A percentile compares a stretch with the other conserved stretches of the same genome.
Evolutionary conservation across 208 protist genomes (phyloP).

Genomic region (Strigomonas culicis): DNA sequence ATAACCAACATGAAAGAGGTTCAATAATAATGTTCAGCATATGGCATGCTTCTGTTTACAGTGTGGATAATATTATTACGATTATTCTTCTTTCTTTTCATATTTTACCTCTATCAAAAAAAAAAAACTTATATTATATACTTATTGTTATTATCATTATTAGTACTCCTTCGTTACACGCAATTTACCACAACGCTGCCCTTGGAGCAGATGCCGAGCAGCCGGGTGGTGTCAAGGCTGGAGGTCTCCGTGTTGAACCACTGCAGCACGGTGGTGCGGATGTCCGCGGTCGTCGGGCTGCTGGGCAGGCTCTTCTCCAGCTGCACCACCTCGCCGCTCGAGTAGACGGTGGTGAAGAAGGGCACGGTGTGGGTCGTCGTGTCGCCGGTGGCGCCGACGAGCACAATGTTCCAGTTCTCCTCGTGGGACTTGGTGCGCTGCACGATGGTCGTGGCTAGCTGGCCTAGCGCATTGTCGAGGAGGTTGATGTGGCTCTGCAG

Average conservation of each 20-base stretch:
- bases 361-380: constrained; percentile 23
- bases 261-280: constrained; percentile 43
- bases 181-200: constrained; percentile 53
- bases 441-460: constrained; percentile 37
- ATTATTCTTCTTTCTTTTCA: constrained; percentile 5
- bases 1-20: neutral
- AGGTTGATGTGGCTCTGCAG: constrained; percentile 60
- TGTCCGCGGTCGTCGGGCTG: constrained; percentile 25
- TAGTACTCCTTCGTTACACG: neutral
- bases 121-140: too few relatives aligned
- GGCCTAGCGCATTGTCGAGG: constrained; percentile 57
- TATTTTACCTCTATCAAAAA: too few relatives aligned
- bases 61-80: neutral
- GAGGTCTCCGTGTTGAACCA: constrained; percentile 36
- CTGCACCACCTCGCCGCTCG: constrained; percentile 45
- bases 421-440: constrained; percentile 26
- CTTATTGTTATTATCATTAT: too few relatives aligned
- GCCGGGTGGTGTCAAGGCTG: constrained; percentile 8
- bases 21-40: constrained; percentile 1
- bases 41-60: neutral
- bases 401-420: constrained; percentile 73
- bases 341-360: constrained; percentile 54
- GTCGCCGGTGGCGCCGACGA: constrained; percentile 44
- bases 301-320: constrained; percentile 24
- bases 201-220: constrained; percentile 62